Percentiles rank a stretch among this genome's conserved stretches.
Conservation (phyloP, 345 rosid genomes). For the Gossypium australe region DNA sequence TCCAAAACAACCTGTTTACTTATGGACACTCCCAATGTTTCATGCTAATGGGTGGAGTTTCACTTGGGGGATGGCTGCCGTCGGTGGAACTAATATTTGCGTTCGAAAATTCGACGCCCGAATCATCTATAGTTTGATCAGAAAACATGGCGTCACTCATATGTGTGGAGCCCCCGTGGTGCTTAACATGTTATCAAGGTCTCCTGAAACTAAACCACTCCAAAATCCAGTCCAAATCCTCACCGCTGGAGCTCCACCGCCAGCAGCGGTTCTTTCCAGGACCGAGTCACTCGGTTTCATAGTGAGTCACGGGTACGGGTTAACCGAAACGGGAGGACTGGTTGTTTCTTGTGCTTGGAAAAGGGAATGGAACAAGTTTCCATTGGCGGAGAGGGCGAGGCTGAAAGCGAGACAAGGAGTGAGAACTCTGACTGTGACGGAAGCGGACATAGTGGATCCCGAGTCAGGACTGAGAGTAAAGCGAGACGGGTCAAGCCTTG, state of each 20-base stretch:
- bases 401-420: slow-evolving; percentile 32
- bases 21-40: slow-evolving; percentile 47
- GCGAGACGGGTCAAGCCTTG: slow-evolving; percentile 53
- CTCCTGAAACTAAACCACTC: slow-evolving; percentile 25
- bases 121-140: slow-evolving; percentile 42
- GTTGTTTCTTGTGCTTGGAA: slow-evolving; percentile 72
- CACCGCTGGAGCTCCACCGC: slow-evolving; percentile 87
- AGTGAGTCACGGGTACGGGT: slow-evolving; percentile 70
- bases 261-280: slow-evolving; percentile 52
- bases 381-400: slow-evolving; percentile 46
- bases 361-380: slow-evolving; percentile 57
- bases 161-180: slow-evolving; percentile 28
- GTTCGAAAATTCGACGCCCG: slow-evolving; percentile 57
- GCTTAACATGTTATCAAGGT: slow-evolving; percentile 60
- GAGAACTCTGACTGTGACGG: slow-evolving; percentile 38
- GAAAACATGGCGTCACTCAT: slow-evolving; percentile 54
- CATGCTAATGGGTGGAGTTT: slow-evolving; percentile 63
- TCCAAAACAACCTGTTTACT: slow-evolving; percentile 59
- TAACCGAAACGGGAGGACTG: slow-evolving; percentile 25
- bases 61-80: slow-evolving; percentile 79
- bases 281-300: slow-evolving; percentile 63
- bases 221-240: slow-evolving; percentile 49
- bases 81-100: slow-evolving; percentile 75
- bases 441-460: slow-evolving; percentile 54
- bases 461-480: slow-evolving; percentile 40